Conservation (phyloP, 306 rosid genomes). For the Medicago ruthenica region DNA sequence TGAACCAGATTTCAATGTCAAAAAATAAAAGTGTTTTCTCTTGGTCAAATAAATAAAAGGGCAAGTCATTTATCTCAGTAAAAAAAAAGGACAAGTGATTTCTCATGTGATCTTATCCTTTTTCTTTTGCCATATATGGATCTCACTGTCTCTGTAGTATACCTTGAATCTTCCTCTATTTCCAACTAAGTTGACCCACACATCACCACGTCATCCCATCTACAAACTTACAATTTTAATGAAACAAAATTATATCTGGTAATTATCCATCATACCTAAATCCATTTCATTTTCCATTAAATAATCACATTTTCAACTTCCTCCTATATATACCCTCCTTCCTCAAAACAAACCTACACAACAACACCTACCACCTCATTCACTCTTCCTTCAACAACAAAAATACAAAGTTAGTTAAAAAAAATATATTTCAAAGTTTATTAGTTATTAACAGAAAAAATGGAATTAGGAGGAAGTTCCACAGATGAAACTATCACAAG, state of each 20-base stretch:
- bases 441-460: constrained; percentile 33
- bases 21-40: too few relatives aligned
- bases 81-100: background rate
- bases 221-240: constrained; percentile 11
- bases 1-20: too few relatives aligned
- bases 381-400: background rate
- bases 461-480: constrained; percentile 64
- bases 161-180: constrained; percentile 67
- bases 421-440: background rate
- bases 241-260: constrained; percentile 1
- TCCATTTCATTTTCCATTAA: background rate
- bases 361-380: constrained; percentile 26
- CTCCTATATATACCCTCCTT: constrained; percentile 54
- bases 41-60: too few relatives aligned
- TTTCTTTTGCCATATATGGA: background rate
- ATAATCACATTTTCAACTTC: background rate
- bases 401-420: constrained; percentile 7
- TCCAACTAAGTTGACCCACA: constrained; percentile 65
- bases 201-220: constrained; percentile 53
- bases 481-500: constrained; percentile 64
- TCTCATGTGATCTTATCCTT: constrained; percentile 41
- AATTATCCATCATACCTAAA: constrained; percentile 25
- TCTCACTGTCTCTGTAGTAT: background rate
- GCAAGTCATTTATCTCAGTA: too few relatives aligned
- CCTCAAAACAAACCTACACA: constrained; percentile 40